Base-by-base conservation (phyloP, 371 early-diverging fungal genomes). In the Actinomortierella wolfii region DNA sequence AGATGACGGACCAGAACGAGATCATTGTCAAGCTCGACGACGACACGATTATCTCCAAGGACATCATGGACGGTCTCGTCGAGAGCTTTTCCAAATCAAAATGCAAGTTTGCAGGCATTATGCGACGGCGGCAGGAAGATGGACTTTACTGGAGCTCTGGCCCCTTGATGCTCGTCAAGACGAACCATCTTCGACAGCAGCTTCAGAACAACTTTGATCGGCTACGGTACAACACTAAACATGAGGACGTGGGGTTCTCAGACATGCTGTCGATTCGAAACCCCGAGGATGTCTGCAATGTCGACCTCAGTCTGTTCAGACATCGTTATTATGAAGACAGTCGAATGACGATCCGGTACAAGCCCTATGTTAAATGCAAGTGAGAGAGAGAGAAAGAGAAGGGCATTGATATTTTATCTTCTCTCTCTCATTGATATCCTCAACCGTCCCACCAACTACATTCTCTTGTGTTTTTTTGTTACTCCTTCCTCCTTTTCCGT, bases 361-460 rank as follows among this genome's bases (percentile, higher is more conserved):
- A 28, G 39, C 52, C 52, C 52, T 52, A 52, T 39, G 39, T 52
- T 40, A 52, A 52, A 40, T 52, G 52, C 21, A 39, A 52, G 51
- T 15, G 13, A n/a, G 26, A 7, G 11, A 51, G n/a, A n/a, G n/a
- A n/a, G n/a, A n/a, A n/a, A n/a, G n/a, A n/a, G n/a, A n/a, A n/a
- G n/a, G n/a, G n/a, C n/a, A n/a, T n/a, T n/a, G n/a, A n/a, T n/a
- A n/a, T n/a, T n/a, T n/a, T n/a, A n/a, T n/a, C n/a, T n/a, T n/a
- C n/a, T n/a, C n/a, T n/a, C n/a, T n/a, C n/a, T n/a, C n/a, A n/a
- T n/a, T n/a, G n/a, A n/a, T n/a, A n/a, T n/a, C n/a, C n/a, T n/a
- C n/a, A n/a, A n/a, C n/a, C n/a, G n/a, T n/a, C n/a, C n/a, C n/a
- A n/a, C n/a, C n/a, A n/a, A n/a, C n/a, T n/a, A n/a, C n/a, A n/a